These are phyloP conservation scores for Yarrowia osloensis DNA, from an alignment of 805 yeast genomes.

Conservation along the genomic window DNA sequence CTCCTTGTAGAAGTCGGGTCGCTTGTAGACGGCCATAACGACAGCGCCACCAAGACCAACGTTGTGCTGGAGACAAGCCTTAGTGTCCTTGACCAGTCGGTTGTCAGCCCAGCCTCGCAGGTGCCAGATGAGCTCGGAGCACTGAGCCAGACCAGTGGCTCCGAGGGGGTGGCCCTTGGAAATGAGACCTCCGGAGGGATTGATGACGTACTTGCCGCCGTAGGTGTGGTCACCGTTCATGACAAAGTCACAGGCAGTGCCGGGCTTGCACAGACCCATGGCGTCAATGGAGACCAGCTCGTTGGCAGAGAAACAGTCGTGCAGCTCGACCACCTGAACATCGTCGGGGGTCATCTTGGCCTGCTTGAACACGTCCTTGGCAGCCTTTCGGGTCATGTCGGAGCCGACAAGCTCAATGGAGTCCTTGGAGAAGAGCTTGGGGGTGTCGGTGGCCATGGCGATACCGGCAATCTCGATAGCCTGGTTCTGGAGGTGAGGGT, in stretches of 20 bases:
- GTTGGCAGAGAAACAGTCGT: conserved; percentile 39
- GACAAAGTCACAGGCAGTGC: conserved; percentile 37
- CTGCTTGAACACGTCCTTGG: conserved; percentile 32
- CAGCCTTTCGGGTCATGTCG: conserved; percentile 37
- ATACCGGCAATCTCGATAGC: conserved; percentile 38
- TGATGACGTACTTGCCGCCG: conserved; percentile 38
- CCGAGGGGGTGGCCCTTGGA: conserved; percentile 39
- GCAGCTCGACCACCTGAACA: conserved; percentile 39
- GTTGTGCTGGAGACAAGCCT: conserved; percentile 37
- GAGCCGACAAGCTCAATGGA: conserved; percentile 36
- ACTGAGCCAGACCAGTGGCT: conserved; percentile 39
- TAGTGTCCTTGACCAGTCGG: conserved; percentile 35
- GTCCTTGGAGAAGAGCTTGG: conserved; percentile 34
- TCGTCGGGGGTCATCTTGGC: conserved; percentile 36
- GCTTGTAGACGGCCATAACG: conserved; percentile 36
- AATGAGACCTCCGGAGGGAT: conserved; percentile 39
- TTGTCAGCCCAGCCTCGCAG: conserved; percentile 39
- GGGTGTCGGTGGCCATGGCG: conserved; percentile 36
- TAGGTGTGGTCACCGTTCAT: conserved; percentile 36
- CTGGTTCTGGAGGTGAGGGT: conserved; percentile 36
- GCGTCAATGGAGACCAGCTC: conserved; percentile 38
- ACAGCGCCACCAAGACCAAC: conserved; percentile 39
- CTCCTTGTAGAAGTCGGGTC: conserved; percentile 32
- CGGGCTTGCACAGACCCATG: conserved; percentile 36
- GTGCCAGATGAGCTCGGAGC: conserved; percentile 38